Base-by-base conservation (phyloP, 176 grass and related monocot genomes). In the Zoysia japonica region DNA sequence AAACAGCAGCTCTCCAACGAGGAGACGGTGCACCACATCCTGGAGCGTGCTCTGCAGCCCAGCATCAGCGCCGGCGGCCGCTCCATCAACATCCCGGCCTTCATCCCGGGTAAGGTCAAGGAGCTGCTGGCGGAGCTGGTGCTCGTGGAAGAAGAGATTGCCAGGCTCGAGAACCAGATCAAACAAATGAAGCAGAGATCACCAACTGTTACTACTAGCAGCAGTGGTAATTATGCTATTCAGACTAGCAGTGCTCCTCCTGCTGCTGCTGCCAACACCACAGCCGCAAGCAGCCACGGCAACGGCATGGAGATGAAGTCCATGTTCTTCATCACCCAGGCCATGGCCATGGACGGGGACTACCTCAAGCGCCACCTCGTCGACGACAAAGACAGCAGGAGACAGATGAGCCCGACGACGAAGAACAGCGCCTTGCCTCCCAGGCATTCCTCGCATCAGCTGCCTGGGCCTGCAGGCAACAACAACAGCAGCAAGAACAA, bases 291-390 rank as follows among this genome's bases (percentile, higher is more conserved):
- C 35, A 50, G 6, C 57, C 47, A 4, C 53, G 9, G 36, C 15
- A 44, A 14, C 2, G 35, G 37, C 37, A 14, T 52, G 57, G 82
- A 90, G 42, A 89, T 89, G 76, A 98, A 87, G 77, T 87, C 92
- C 51, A 90, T 93, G 92, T 93, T 98, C 88, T 98, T 91, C 75
- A 99, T 99, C 80, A 95, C 79, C 72, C 88, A 92, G 66, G 92
- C 96, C 80, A 97, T 97, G 75, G 93, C 94, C 79, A 98, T 99
- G 76, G 94, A 91, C 37, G 92, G 78, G 35, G 87, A 94, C 11
- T 86, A 85, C 80, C 88, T 90, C 65, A 70, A 83, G 41, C 71
- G 76, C 44, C 78, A 84, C 61, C 75, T 95, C 45, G 5, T 12
- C 2, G 14, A 46, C 65, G 74, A n/a, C 69, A 66, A 28, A 40